Evolutionary conservation across 257 asterid species (phyloP).

Genomic region (Avicennia marina): DNA sequence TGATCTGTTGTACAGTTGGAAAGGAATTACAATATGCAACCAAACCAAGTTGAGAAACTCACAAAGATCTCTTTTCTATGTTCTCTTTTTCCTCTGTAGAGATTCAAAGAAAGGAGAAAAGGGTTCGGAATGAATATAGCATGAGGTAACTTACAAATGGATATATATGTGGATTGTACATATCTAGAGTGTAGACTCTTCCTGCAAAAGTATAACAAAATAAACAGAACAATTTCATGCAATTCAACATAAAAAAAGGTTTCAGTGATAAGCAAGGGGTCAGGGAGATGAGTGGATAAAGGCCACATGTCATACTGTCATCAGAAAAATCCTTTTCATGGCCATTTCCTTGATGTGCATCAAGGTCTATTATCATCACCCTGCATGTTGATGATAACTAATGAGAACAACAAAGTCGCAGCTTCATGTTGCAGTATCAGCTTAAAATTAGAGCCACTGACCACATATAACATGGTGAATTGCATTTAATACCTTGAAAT

Average conservation of each 20-base stretch:
- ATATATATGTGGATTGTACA: slow-evolving; percentile 90
- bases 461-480: not conserved
- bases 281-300: slow-evolving; percentile 19
- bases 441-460: not conserved
- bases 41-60: not conserved
- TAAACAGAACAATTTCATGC: slow-evolving; percentile 8
- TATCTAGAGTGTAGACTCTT: slow-evolving; percentile 89
- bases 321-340: slow-evolving; percentile 77
- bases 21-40: too few relatives aligned
- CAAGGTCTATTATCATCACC: slow-evolving; percentile 96
- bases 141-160: slow-evolving; percentile 63
- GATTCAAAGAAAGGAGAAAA: slow-evolving; percentile 8
- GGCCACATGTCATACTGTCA: slow-evolving; percentile 52
- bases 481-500: slow-evolving; percentile 58
- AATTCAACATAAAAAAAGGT: not conserved
- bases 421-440: slow-evolving; percentile 4
- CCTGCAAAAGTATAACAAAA: slow-evolving; percentile 44
- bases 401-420: slow-evolving; percentile 19
- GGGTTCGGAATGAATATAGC: not conserved
- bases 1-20: too few relatives aligned
- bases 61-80: not conserved
- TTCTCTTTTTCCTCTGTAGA: slow-evolving; percentile 3
- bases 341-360: slow-evolving; percentile 99
- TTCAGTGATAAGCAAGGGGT: not conserved
- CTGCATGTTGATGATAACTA: slow-evolving; percentile 34